Conservation (phyloP, 2,329 filamentous ascomycete species). For the Sordariomycetes sp. region DNA sequence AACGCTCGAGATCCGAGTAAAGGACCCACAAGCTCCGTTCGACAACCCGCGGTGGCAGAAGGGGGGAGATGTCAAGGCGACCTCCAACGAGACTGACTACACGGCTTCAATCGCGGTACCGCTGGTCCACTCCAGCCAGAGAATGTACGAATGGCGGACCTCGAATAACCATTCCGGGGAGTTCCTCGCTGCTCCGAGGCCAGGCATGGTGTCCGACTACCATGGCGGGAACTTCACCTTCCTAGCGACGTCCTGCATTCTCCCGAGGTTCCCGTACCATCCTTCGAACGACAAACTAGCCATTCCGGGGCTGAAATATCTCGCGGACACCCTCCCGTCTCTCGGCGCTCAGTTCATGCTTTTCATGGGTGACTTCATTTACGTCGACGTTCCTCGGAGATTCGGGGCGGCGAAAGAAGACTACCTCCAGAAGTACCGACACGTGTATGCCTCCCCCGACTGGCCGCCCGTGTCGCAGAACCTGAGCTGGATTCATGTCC, state of each 20-base stretch:
- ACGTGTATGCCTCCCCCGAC: conserved; percentile 90
- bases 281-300: conserved; percentile 71
- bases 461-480: conserved; percentile 66
- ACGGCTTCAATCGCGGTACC: conserved; percentile 58
- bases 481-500: conserved; percentile 93
- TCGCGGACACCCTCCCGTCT: conserved; percentile 59
- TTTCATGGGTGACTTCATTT: conserved; percentile 82
- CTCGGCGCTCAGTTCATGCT: conserved; percentile 68
- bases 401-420: conserved; percentile 60
- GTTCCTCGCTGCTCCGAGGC: conserved; percentile 63
- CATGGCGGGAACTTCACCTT: conserved; percentile 71
- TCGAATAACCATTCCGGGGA: conserved; percentile 79
- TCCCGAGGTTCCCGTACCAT: conserved; percentile 80
- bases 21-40: conserved; percentile 33
- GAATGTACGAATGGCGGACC: conserved; percentile 68
- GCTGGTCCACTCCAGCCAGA: conserved; percentile 51
- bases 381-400: conserved; percentile 73
- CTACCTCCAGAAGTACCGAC: conserved; percentile 84
- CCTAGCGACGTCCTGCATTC: conserved; percentile 76
- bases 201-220: conserved; percentile 47
- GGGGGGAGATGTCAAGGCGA: conserved; percentile 49
- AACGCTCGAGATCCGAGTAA: conserved; percentile 51
- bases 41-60: conserved; percentile 52
- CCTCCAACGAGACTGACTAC: conserved; percentile 70
- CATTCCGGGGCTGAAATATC: conserved; percentile 65